phyloP scores from a whole-genome alignment of 1,284 basidiomycete species.

The Ustilago esculenta region DNA sequence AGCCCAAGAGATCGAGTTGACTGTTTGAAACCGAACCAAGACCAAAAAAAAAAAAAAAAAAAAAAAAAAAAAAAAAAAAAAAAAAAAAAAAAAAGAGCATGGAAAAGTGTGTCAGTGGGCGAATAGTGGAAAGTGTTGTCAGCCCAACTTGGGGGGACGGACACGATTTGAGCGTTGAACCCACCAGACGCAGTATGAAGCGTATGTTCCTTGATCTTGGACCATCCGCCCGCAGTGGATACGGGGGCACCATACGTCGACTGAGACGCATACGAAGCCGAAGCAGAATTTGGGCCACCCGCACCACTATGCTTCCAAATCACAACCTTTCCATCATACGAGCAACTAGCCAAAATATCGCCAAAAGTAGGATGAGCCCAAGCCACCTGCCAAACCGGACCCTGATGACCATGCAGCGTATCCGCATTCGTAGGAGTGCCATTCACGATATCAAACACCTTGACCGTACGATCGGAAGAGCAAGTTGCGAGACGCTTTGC shows the following conservation, averaged over 20 bases:
- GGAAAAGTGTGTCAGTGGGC: too few relatives aligned
- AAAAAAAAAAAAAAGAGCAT: too few relatives aligned
- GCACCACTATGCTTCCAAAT: conserved; percentile 88
- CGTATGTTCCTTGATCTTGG: conserved; percentile 94
- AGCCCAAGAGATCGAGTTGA: conserved; percentile 98
- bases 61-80: too few relatives aligned
- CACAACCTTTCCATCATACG: conserved; percentile 96
- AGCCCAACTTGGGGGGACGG: too few relatives aligned
- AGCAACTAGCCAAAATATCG: conserved; percentile 93
- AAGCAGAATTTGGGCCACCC: conserved; percentile 71
- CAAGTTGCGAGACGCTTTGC: conserved; percentile 95
- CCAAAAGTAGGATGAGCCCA: conserved; percentile 96
- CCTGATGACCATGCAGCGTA: conserved; percentile 75
- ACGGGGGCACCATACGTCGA: conserved; percentile 34
- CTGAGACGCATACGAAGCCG: conserved; percentile 51
- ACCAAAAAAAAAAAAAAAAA: too few relatives aligned
- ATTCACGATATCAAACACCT: conserved; percentile 93
- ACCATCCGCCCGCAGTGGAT: conserved; percentile 73
- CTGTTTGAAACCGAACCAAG: conserved; percentile 68
- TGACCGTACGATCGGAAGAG: conserved; percentile 93
- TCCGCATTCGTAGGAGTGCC: conserved; percentile 76
- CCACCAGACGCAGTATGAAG: conserved; percentile 90
- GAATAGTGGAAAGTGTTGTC: too few relatives aligned
- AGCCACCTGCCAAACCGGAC: conserved; percentile 97
- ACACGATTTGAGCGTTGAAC: conserved; percentile 57